Percentiles rank a stretch among this genome's conserved stretches.
These are phyloP conservation scores for Trypanosoma vivax DNA, from an alignment of 208 protist species.

Conservation along the genomic window DNA sequence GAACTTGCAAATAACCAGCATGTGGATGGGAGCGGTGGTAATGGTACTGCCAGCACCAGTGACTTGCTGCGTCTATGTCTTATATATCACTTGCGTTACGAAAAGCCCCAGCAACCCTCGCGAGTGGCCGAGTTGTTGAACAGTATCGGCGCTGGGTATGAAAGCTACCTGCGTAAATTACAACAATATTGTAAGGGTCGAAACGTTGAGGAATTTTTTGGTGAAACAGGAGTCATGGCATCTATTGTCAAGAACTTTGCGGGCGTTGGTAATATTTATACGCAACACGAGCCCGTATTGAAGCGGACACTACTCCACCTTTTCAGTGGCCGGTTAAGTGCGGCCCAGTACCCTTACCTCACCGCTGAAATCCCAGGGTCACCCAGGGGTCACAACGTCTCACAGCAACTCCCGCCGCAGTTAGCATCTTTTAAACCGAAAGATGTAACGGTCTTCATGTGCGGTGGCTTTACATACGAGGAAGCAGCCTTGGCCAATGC, in stretches of 20 bases:
- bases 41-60: constrained; percentile 17
- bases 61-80: constrained; percentile 75
- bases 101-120: constrained; percentile 27
- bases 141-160: constrained; percentile 26
- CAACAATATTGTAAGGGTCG: constrained; percentile 42
- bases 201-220: constrained; percentile 82
- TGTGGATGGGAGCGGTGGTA: neutral
- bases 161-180: constrained; percentile 41
- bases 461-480: constrained; percentile 75
- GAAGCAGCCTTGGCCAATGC: constrained; percentile 73
- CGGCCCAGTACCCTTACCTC: constrained; percentile 47
- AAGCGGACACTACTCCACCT: constrained; percentile 75
- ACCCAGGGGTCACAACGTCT: constrained; percentile 13
- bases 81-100: constrained; percentile 80
- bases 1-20: constrained; percentile 23
- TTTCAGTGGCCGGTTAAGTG: constrained; percentile 49
- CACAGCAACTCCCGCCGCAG: constrained; percentile 9
- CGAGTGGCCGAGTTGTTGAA: constrained; percentile 36
- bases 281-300: constrained; percentile 93
- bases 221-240: constrained; percentile 79
- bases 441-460: constrained; percentile 79
- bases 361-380: constrained; percentile 19
- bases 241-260: constrained; percentile 74
- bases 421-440: constrained; percentile 29
- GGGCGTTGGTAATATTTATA: constrained; percentile 96